Conservation (phyloP, 805 yeast genomes). For the Komagataella kurtzmanii region DNA sequence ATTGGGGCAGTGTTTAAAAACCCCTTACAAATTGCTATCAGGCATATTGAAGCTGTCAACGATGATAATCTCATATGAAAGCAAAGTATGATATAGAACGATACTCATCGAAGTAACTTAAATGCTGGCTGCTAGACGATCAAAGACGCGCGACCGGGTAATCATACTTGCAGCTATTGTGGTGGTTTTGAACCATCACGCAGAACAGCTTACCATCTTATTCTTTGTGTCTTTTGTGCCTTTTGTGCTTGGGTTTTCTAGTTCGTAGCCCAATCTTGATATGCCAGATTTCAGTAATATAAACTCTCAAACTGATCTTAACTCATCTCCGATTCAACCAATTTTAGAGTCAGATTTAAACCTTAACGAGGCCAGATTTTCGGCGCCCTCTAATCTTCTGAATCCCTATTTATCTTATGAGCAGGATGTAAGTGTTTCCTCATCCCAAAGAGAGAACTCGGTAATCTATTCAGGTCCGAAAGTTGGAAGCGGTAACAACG, state of each 20-base stretch:
- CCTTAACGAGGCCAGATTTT: not conserved
- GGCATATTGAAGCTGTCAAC: not conserved
- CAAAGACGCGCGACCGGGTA: not conserved
- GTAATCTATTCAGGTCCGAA: not conserved
- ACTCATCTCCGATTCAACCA: not conserved
- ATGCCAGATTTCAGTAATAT: not conserved
- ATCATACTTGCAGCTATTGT: not conserved
- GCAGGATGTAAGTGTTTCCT: not conserved
- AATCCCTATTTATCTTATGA: not conserved
- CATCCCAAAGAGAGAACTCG: not conserved
- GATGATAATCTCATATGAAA: not conserved
- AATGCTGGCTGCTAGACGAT: not conserved
- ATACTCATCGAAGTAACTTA: not conserved
- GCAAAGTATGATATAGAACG: not conserved
- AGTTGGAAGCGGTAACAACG: not conserved
- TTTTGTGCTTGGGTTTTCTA: not conserved
- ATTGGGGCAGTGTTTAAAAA: constrained; percentile 18
- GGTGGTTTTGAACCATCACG: not conserved
- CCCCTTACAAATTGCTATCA: constrained; percentile 3
- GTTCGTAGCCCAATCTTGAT: not conserved
- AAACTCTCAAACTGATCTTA: not conserved
- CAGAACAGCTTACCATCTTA: not conserved
- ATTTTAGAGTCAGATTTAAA: not conserved
- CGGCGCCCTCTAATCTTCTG: not conserved
- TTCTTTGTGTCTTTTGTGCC: too few relatives aligned